These are phyloP conservation scores for Malassezia arunalokei DNA, from an alignment of 1,284 basidiomycete species.

Conservation along the genomic window DNA sequence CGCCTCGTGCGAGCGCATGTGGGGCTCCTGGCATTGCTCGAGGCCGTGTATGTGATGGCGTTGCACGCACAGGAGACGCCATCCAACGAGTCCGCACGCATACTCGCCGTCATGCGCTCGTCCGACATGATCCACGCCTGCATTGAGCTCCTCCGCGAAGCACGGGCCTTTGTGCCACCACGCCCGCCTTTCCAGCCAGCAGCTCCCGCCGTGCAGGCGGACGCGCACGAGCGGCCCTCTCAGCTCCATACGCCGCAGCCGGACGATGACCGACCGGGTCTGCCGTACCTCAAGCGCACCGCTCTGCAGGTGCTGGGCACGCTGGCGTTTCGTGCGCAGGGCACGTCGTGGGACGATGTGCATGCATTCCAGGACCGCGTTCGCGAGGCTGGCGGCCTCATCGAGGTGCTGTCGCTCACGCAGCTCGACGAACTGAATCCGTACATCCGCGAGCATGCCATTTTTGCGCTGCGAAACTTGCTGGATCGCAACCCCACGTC, in stretches of 20 bases:
- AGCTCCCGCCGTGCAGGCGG: neutral
- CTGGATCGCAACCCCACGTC: conserved; percentile 29
- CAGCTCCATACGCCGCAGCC: neutral
- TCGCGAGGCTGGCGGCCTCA: conserved; percentile 28
- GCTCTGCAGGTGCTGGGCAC: conserved; percentile 10
- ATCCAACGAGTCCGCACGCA: neutral
- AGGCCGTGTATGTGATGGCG: neutral
- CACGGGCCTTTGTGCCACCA: conserved; percentile 4
- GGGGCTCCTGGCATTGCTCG: conserved; percentile 10
- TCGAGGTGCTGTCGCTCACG: conserved; percentile 36
- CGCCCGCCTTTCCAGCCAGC: conserved; percentile 5
- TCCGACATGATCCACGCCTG: conserved; percentile 1
- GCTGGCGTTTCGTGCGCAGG: neutral
- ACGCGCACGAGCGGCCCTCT: neutral
- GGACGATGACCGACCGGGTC: conserved; percentile 3
- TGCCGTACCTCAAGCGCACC: conserved; percentile 10
- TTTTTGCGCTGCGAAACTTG: conserved; percentile 36
- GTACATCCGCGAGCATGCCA: conserved; percentile 40
- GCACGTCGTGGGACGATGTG: neutral
- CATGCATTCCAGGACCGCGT: conserved; percentile 28
- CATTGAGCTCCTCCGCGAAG: conserved; percentile 3
- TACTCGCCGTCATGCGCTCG: conserved; percentile 6
- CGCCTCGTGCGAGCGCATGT: conserved; percentile 12
- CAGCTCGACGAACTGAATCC: conserved; percentile 36
- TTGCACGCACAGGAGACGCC: conserved; percentile 11